Evolutionary conservation across 805 yeast genomes (phyloP).

Genomic region (Kregervanrija pseudodelftensis): DNA sequence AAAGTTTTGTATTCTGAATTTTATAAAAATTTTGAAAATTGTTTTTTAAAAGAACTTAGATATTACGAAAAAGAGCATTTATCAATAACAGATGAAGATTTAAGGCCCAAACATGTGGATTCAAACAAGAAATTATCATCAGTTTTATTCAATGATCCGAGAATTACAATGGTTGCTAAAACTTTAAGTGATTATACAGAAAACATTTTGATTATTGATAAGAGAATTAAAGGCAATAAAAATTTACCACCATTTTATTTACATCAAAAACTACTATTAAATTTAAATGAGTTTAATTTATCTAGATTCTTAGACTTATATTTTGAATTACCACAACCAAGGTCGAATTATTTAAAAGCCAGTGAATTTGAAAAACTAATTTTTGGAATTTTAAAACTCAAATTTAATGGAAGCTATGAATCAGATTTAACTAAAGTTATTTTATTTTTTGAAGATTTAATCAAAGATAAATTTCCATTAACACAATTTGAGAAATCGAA

Average conservation of each 20-base stretch:
- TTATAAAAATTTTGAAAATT: not conserved
- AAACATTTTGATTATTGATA: conserved; percentile 7
- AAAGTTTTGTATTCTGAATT: not conserved
- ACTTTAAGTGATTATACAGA: conserved; percentile 3
- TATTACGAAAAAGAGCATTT: not conserved
- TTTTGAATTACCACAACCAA: conserved; percentile 15
- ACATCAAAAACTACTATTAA: conserved; percentile 13
- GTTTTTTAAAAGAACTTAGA: not conserved
- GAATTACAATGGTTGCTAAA: not conserved
- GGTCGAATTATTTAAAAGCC: conserved; percentile 11
- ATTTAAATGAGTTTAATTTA: conserved; percentile 3
- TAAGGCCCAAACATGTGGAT: not conserved
- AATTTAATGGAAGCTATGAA: conserved; percentile 7
- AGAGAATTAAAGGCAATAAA: conserved; percentile 8
- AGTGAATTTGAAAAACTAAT: conserved; percentile 15
- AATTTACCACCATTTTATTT: conserved; percentile 11
- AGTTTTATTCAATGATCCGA: not conserved
- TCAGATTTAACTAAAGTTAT: conserved; percentile 6
- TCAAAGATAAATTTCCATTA: conserved; percentile 7
- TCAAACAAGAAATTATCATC: not conserved
- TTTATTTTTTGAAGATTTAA: conserved; percentile 11
- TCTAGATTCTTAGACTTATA: conserved; percentile 10
- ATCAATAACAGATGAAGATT: not conserved
- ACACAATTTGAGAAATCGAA: conserved; percentile 11
- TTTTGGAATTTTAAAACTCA: conserved; percentile 5